Evolutionary conservation across 2,329 filamentous ascomycete species (phyloP).

Genomic region (Paraconiothyrium brasiliense): DNA sequence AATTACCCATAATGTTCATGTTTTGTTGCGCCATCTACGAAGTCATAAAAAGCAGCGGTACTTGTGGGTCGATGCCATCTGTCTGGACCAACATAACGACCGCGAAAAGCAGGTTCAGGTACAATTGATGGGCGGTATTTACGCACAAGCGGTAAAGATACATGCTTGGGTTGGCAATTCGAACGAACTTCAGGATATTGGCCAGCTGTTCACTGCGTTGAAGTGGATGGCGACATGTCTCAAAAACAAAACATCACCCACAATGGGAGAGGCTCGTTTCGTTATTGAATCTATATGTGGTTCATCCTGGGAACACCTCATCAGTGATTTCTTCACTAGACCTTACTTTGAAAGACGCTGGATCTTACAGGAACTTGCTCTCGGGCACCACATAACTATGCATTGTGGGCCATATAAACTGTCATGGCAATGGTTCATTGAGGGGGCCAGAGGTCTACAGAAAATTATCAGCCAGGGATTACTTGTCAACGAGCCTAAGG

Average conservation of each 20-base stretch:
- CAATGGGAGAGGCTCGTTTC: too few species aligned
- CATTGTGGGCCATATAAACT: background rate
- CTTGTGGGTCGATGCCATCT: conserved; percentile 2
- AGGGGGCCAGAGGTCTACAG: background rate
- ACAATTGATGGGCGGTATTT: background rate
- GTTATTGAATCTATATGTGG: too few species aligned
- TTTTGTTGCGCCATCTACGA: background rate
- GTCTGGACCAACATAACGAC: background rate
- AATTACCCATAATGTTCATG: conserved; percentile 1
- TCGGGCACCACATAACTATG: background rate
- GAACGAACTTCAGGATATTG: too few species aligned
- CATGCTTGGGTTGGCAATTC: background rate
- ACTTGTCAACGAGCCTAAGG: background rate
- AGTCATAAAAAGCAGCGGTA: background rate
- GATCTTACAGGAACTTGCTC: background rate
- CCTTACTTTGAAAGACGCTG: conserved; percentile 1
- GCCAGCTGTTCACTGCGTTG: background rate
- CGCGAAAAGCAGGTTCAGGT: background rate
- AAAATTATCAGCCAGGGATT: too few species aligned
- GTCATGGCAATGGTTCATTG: background rate
- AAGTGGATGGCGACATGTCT: background rate
- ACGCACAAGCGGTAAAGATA: background rate
- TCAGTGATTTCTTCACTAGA: background rate
- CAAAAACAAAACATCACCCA: too few species aligned
- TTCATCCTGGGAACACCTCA: background rate